A percentile compares a stretch with the other conserved stretches of the same genome.
These are phyloP conservation scores for Solanum virginianum DNA, from an alignment of 257 asterid species.

Conservation along the genomic window DNA sequence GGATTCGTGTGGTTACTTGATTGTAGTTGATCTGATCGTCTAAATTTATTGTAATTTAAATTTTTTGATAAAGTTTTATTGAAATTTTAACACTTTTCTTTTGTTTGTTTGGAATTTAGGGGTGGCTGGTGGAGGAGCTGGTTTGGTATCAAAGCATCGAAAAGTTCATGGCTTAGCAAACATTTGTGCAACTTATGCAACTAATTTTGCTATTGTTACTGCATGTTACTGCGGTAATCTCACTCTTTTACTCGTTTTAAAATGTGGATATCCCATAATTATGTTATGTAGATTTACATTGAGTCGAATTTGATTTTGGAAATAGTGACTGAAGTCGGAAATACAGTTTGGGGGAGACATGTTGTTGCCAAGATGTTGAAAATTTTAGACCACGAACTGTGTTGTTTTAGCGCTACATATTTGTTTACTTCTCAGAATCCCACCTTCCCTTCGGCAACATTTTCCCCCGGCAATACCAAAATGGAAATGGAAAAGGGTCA, in stretches of 20 bases:
- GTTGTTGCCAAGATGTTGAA: neutral
- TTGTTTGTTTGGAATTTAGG: conserved; percentile 24
- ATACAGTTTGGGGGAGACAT: neutral
- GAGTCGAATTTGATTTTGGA: neutral
- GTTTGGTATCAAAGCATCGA: conserved; percentile 60
- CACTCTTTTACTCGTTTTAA: neutral
- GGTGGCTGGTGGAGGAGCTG: conserved; percentile 73
- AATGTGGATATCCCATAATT: neutral
- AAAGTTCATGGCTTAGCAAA: conserved; percentile 49
- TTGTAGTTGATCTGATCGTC: neutral
- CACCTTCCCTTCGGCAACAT: neutral
- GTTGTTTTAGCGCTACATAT: neutral
- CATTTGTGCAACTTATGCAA: conserved; percentile 60
- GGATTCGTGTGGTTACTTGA: neutral
- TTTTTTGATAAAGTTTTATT: neutral
- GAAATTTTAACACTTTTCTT: neutral
- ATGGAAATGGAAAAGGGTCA: neutral
- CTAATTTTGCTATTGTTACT: conserved; percentile 79
- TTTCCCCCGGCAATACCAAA: neutral
- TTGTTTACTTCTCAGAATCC: neutral
- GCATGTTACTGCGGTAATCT: conserved; percentile 79
- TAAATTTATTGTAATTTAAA: neutral
- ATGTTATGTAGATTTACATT: neutral
- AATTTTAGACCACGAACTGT: neutral
- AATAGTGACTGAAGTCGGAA: neutral